A percentile compares a stretch with the other conserved stretches of the same genome.
These are phyloP conservation scores for Melaleuca alternifolia DNA, from an alignment of 345 rosid genomes.

Conservation along the genomic window DNA sequence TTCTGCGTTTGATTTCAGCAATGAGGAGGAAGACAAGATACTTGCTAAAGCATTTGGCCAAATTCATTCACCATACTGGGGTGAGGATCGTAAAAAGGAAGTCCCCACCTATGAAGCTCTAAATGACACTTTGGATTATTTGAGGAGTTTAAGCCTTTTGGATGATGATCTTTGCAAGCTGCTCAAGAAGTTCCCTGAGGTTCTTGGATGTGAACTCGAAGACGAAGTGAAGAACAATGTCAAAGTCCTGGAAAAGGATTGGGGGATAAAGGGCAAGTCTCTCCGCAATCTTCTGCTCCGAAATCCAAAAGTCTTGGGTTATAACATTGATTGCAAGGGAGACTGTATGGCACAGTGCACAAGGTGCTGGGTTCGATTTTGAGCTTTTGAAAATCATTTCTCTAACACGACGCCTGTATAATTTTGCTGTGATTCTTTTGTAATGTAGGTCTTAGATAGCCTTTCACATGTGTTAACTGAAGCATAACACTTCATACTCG, in stretches of 20 bases:
- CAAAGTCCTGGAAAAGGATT: conserved; percentile 51
- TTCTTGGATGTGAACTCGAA: conserved; percentile 70
- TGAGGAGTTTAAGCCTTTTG: conserved; percentile 49
- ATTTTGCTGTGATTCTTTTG: background rate
- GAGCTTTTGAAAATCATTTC: background rate
- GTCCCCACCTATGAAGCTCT: conserved; percentile 48
- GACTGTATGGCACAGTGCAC: conserved; percentile 89
- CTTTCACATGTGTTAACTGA: background rate
- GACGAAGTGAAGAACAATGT: conserved; percentile 63
- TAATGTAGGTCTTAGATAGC: background rate
- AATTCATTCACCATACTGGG: conserved; percentile 80
- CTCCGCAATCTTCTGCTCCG: conserved; percentile 59
- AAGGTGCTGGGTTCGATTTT: conserved; percentile 91
- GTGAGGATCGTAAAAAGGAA: conserved; percentile 65
- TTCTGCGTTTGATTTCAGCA: conserved; percentile 44
- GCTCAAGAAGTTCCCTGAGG: conserved; percentile 87
- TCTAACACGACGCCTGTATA: background rate
- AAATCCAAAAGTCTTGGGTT: conserved; percentile 89
- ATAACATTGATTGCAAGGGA: conserved; percentile 87
- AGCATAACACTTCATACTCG: background rate
- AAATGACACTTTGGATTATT: conserved; percentile 42
- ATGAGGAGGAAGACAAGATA: conserved; percentile 74
- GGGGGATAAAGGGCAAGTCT: conserved; percentile 77
- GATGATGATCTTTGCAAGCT: conserved; percentile 59
- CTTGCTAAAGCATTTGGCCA: conserved; percentile 85